Percentiles rank a stretch among this genome's conserved stretches.
These are phyloP conservation scores for Epichloe sibirici DNA, from an alignment of 2,329 filamentous ascomycete species.

Conservation along the genomic window DNA sequence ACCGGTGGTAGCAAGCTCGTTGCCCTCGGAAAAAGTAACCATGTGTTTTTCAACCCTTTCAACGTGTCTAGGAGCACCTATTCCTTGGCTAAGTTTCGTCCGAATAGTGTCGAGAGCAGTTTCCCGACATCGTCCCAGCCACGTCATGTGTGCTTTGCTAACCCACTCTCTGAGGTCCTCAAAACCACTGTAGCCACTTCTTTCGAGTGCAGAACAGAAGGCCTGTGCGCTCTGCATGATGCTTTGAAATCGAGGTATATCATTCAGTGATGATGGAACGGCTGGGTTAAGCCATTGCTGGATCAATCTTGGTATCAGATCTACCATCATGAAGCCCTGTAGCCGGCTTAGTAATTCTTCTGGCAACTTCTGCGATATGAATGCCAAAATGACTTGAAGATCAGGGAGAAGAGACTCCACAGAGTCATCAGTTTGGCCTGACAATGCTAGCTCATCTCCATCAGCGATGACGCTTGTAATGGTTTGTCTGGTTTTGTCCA, in stretches of 20 bases:
- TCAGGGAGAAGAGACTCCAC: slow-evolving; percentile 42
- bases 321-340: slow-evolving; percentile 57
- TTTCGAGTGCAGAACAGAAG: slow-evolving; percentile 53
- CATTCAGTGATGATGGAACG: slow-evolving; percentile 62
- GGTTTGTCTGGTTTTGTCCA: slow-evolving; percentile 25
- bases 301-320: slow-evolving; percentile 56
- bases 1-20: slow-evolving; percentile 46
- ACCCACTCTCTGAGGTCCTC: slow-evolving; percentile 67
- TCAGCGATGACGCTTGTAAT: slow-evolving; percentile 29
- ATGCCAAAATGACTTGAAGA: slow-evolving; percentile 37
- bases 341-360: slow-evolving; percentile 45
- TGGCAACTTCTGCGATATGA: slow-evolving; percentile 40
- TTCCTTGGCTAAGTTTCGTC: slow-evolving; percentile 51
- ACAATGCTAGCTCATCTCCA: slow-evolving; percentile 29
- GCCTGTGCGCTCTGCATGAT: slow-evolving; percentile 50
- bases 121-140: slow-evolving; percentile 76
- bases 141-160: slow-evolving; percentile 64
- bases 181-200: slow-evolving; percentile 49
- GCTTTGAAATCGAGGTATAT: slow-evolving; percentile 59
- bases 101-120: slow-evolving; percentile 65
- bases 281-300: slow-evolving; percentile 62
- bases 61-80: slow-evolving; percentile 56
- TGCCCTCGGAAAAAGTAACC: slow-evolving; percentile 55
- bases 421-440: slow-evolving; percentile 30
- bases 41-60: slow-evolving; percentile 78